phyloP scores from a whole-genome alignment of 148 eudicot species.

The Dianthus caryophyllus region DNA sequence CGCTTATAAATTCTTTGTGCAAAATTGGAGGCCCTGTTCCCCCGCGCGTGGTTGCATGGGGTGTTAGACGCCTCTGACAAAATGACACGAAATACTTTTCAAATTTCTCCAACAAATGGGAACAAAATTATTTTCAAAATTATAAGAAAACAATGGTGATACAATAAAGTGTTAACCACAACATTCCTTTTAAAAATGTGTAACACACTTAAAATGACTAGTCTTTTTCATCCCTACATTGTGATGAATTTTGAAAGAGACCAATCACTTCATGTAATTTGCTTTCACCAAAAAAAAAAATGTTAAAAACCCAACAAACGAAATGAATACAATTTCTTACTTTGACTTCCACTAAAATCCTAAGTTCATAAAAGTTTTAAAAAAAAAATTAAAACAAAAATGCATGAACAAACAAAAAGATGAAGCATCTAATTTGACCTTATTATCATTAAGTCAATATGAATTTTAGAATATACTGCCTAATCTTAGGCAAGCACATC shows the following conservation, averaged over 20 bases:
- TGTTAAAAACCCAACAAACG: background rate
- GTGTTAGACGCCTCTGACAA: constrained; percentile 1
- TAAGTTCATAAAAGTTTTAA: background rate
- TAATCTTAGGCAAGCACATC: constrained; percentile 10
- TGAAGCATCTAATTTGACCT: constrained; percentile 13
- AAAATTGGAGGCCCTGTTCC: no score
- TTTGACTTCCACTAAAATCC: constrained; percentile 23
- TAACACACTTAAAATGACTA: constrained; percentile 14
- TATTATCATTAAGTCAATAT: constrained; percentile 7
- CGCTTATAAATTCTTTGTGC: no score
- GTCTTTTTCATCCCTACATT: constrained; percentile 24
- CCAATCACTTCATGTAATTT: constrained; percentile 10
- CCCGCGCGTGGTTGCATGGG: no score
- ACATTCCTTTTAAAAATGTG: constrained; percentile 8
- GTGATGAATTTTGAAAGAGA: constrained; percentile 27
- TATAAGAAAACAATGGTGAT: background rate
- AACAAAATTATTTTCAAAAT: background rate
- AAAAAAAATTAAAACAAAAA: constrained; percentile 9
- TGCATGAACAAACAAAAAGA: background rate
- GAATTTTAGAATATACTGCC: constrained; percentile 27
- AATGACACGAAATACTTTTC: background rate
- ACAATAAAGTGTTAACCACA: constrained; percentile 10
- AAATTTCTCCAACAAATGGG: background rate
- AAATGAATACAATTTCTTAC: constrained; percentile 26
- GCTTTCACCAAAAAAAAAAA: background rate